phyloP scores from a whole-genome alignment of 2,329 filamentous ascomycete genomes.

The Hyphodiscus sp. region DNA sequence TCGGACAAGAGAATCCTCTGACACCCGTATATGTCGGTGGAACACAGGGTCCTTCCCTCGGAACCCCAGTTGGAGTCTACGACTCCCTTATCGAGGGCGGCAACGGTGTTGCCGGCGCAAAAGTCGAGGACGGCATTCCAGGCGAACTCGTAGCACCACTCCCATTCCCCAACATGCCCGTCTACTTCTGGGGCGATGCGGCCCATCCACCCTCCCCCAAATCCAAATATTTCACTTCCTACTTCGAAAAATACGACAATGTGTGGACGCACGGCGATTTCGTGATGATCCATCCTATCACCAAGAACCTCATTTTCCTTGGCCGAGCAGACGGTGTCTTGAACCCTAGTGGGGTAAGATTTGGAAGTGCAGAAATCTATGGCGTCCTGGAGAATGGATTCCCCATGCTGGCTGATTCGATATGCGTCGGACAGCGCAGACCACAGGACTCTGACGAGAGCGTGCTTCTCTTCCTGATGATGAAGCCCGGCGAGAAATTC shows the following conservation, averaged over 20 bases:
- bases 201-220: constrained; percentile 8
- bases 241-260: constrained; percentile 56
- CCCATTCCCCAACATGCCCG: constrained; percentile 71
- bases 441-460: constrained; percentile 51
- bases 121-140: constrained; percentile 50
- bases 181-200: constrained; percentile 55
- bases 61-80: constrained; percentile 51
- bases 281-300: constrained; percentile 61
- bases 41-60: constrained; percentile 46
- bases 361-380: constrained; percentile 77
- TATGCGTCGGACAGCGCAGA: constrained; percentile 73
- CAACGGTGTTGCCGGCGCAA: constrained; percentile 34
- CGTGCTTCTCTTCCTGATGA: constrained; percentile 53
- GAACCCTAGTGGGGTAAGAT: constrained; percentile 72
- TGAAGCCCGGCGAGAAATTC: constrained; percentile 52
- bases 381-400: constrained; percentile 64
- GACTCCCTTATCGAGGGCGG: constrained; percentile 50
- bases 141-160: constrained; percentile 68
- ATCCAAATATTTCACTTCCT: constrained; percentile 45
- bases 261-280: constrained; percentile 86
- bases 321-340: constrained; percentile 73
- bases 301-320: constrained; percentile 58
- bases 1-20: constrained; percentile 61
- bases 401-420: constrained; percentile 58
- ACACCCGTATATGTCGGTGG: constrained; percentile 57